phyloP scores from a whole-genome alignment of 2,329 filamentous ascomycete genomes.

The Nothopassalora personata region DNA sequence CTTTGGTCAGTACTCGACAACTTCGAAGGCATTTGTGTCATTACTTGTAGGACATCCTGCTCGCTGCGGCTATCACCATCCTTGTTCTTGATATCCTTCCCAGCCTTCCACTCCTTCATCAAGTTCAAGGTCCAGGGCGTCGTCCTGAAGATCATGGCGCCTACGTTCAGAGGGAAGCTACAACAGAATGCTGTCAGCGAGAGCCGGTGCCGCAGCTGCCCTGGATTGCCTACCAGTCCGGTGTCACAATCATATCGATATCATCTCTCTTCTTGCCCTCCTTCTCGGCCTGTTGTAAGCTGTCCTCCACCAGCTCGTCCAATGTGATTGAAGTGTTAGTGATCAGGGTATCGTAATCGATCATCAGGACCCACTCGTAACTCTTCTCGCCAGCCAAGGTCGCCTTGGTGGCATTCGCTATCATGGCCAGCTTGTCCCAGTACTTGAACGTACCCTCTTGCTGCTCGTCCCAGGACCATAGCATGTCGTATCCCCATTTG shows the following conservation, averaged over 20 bases:
- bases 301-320: constrained; percentile 33
- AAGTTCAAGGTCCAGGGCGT: constrained; percentile 33
- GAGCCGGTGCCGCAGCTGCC: not conserved
- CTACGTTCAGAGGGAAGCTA: constrained; percentile 30
- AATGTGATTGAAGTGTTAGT: constrained; percentile 36
- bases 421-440: constrained; percentile 32
- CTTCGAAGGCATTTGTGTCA: not conserved
- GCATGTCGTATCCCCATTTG: constrained; percentile 37
- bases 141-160: constrained; percentile 35
- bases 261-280: constrained; percentile 21
- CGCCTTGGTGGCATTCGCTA: constrained; percentile 6
- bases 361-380: constrained; percentile 41
- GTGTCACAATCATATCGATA: constrained; percentile 36
- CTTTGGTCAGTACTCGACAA: not conserved
- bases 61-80: constrained; percentile 28
- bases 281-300: constrained; percentile 26
- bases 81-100: constrained; percentile 13
- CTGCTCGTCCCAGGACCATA: constrained; percentile 36
- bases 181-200: not conserved
- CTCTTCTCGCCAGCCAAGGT: constrained; percentile 33
- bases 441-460: constrained; percentile 26
- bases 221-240: constrained; percentile 30
- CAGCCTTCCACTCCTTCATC: constrained; percentile 28
- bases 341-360: constrained; percentile 39
- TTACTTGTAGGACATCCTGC: constrained; percentile 35